Conservation (phyloP, 352 stramenopile genomes). For the Phytophthora nicotianae region DNA sequence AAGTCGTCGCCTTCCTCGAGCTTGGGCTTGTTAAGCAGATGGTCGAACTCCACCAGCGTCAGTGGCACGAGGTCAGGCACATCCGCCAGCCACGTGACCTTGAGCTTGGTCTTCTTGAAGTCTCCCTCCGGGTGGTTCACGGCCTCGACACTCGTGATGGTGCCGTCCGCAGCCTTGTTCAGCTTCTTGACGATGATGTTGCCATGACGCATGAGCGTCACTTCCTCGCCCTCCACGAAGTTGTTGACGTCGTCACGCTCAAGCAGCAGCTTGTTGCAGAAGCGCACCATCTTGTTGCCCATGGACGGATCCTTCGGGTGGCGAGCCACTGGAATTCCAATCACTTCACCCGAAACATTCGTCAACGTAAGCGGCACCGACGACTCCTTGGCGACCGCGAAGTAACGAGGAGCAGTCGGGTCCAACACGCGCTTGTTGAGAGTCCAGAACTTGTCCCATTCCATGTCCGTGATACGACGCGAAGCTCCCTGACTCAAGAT, state of each 20-base stretch:
- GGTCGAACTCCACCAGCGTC: conserved; percentile 97
- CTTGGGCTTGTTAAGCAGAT: conserved; percentile 98
- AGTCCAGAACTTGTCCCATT: conserved; percentile 99
- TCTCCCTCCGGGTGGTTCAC: conserved; percentile 84
- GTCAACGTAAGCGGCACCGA: conserved; percentile 91
- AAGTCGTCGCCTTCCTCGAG: conserved; percentile 99
- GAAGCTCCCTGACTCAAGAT: conserved; percentile 98
- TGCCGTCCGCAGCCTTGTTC: conserved; percentile 55
- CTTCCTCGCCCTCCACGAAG: conserved; percentile 96
- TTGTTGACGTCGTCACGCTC: conserved; percentile 95
- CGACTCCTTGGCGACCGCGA: conserved; percentile 93
- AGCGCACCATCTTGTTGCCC: conserved; percentile 89
- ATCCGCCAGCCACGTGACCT: conserved; percentile 96
- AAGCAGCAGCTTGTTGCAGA: conserved; percentile 91
- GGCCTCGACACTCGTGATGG: conserved; percentile 68
- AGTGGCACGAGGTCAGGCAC: conserved; percentile 89
- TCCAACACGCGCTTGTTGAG: conserved; percentile 99
- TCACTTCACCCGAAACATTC: conserved; percentile 64
- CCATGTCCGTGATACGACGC: conserved; percentile 97
- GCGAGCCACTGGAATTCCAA: conserved; percentile 66
- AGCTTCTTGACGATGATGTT: conserved; percentile 89
- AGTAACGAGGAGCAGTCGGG: conserved; percentile 94
- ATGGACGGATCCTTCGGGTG: conserved; percentile 84
- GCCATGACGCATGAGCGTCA: conserved; percentile 98
- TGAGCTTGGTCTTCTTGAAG: conserved; percentile 96